Base-by-base conservation (phyloP, 352 stramenopile genomes). In the Pythium grandisporangium region DNA sequence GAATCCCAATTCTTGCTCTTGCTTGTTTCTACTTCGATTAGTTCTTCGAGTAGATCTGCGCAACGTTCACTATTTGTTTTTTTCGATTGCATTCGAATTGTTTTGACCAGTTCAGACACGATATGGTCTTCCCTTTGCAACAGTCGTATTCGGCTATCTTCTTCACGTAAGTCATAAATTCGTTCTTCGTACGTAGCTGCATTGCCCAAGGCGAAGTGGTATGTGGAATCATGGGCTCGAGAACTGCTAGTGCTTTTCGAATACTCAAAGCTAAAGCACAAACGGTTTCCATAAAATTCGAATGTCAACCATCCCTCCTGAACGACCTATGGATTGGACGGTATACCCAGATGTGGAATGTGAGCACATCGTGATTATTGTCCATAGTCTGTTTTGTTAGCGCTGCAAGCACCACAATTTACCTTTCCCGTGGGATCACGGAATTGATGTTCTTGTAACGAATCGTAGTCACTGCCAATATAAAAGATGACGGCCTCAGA, bases 231-330 rank as follows among this genome's bases (percentile, higher is more conserved):
- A n/a, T n/a, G n/a, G n/a, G n/a, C n/a, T n/a, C n/a, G n/a, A n/a
- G n/a, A n/a, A n/a, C n/a, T n/a, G n/a, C n/a, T n/a, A n/a, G n/a
- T n/a, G n/a, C n/a, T n/a, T n/a, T n/a, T n/a, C n/a, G n/a, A n/a
- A n/a, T 84, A 67, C 37, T 70, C 63, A n/a, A 90, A 67, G n/a
- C 53, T 66, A 33, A 77, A 88, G 37, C 60, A 90, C 0, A 90
- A 33, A 6, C 62, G 65, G 0, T 52, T 44, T 0, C 77, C 77
- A 32, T 63, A 66, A 51, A 79, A 86, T n/a, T 86, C 76, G 14
- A 87, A 80, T 2, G 49, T 42, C 1, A 62, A 16, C 0, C 49
- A 61, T 78, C 23, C 11, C 25, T 7, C 21, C 6, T 22, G 12
- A 40, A 22, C 7, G 23, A 43, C 22, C 33, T 3, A n/a, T n/a